Evolutionary conservation across 352 stramenopile genomes (phyloP).

Genomic region (Phytopythium litorale): DNA sequence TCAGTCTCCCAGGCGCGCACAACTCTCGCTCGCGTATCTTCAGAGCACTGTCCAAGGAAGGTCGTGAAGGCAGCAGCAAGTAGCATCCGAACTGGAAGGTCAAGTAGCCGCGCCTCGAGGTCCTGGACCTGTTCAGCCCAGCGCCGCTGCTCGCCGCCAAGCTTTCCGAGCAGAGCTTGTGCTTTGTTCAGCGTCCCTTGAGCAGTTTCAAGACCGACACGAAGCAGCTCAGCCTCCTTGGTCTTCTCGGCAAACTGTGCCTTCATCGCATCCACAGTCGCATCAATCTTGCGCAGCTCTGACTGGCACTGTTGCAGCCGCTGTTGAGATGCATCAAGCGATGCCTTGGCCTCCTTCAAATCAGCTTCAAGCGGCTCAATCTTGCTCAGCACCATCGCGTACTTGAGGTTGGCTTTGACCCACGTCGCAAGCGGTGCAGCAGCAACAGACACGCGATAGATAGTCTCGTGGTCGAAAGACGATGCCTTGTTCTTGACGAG

Average conservation of each 20-base stretch:
- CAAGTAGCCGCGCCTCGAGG: constrained; percentile 66
- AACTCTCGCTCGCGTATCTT: constrained; percentile 78
- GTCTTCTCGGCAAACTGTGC: constrained; percentile 91
- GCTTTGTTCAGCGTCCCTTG: constrained; percentile 91
- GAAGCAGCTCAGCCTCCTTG: constrained; percentile 90
- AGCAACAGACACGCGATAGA: constrained; percentile 93
- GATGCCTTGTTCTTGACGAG: constrained; percentile 91
- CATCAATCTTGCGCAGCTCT: constrained; percentile 91
- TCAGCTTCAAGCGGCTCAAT: constrained; percentile 93
- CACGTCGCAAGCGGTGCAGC: constrained; percentile 92
- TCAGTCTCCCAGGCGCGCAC: constrained; percentile 80
- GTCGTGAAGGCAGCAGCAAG: constrained; percentile 91
- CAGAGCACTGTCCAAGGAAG: constrained; percentile 90
- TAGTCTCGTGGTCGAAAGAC: constrained; percentile 93
- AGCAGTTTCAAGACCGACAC: constrained; percentile 81
- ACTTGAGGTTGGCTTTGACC: constrained; percentile 96
- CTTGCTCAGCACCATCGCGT: constrained; percentile 94
- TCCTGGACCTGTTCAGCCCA: constrained; percentile 91
- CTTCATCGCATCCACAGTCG: constrained; percentile 88
- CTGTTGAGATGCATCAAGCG: constrained; percentile 84
- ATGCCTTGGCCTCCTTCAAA: constrained; percentile 84
- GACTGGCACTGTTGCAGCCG: constrained; percentile 87
- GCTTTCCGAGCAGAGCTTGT: constrained; percentile 85
- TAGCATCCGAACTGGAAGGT: constrained; percentile 89
- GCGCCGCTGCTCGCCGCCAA: constrained; percentile 89